Evolutionary conservation across 495 filamentous ascomycete species (phyloP).

Genomic region (Trichocladium uniseriatum): DNA sequence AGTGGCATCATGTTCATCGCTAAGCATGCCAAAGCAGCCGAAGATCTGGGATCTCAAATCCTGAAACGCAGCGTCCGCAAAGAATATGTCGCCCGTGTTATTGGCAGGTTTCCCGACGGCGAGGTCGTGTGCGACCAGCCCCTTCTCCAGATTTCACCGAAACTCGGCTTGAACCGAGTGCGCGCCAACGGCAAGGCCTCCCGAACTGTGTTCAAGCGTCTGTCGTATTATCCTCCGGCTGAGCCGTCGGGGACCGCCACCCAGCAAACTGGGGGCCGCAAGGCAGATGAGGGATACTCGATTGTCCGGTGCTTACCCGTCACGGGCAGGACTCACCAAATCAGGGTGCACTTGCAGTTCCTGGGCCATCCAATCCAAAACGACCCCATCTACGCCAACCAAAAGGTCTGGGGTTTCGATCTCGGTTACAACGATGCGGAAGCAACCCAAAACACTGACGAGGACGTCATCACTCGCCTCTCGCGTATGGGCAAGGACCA

Average conservation of each 20-base stretch:
- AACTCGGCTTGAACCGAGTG: constrained; percentile 87
- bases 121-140: constrained; percentile 85
- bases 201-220: constrained; percentile 76
- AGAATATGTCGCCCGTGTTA: constrained; percentile 87
- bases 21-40: constrained; percentile 71
- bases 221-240: constrained; percentile 68
- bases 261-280: constrained; percentile 10
- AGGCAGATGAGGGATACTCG: constrained; percentile 62
- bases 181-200: constrained; percentile 86
- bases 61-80: constrained; percentile 71
- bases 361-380: constrained; percentile 92
- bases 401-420: constrained; percentile 74
- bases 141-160: constrained; percentile 87
- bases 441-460: constrained; percentile 59
- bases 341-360: constrained; percentile 90
- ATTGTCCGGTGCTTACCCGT: constrained; percentile 90
- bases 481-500: constrained; percentile 91
- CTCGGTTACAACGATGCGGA: constrained; percentile 64
- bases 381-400: constrained; percentile 95
- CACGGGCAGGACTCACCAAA: constrained; percentile 89
- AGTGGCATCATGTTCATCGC: constrained; percentile 97
- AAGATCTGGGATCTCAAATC: constrained; percentile 62
- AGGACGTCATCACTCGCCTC: constrained; percentile 78
- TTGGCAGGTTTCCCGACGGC: constrained; percentile 78
- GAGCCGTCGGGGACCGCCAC: constrained; percentile 9